These are phyloP conservation scores for Calvatia gigantea DNA, from an alignment of 768 basidiomycete species.

Conservation along the genomic window DNA sequence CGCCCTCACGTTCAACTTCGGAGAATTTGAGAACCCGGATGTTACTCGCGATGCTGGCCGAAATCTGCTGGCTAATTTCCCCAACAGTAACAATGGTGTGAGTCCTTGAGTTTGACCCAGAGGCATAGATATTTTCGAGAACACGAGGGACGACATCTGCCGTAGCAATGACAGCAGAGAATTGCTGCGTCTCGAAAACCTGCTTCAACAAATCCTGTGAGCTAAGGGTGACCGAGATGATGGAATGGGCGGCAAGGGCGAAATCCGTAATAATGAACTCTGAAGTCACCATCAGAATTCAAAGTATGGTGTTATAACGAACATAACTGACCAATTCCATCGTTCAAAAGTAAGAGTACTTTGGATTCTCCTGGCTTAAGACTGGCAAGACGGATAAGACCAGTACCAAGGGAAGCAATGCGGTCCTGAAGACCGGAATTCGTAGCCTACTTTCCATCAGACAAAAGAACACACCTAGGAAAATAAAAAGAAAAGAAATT, in stretches of 20 bases:
- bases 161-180: conserved; percentile 72
- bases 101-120: conserved; percentile 39
- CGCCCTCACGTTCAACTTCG: conserved; percentile 68
- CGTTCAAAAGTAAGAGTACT: conserved; percentile 76
- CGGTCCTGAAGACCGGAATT: conserved; percentile 70
- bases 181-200: conserved; percentile 61
- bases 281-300: conserved; percentile 21
- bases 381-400: conserved; percentile 54
- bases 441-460: conserved; percentile 52
- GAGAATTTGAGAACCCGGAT: conserved; percentile 62
- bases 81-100: conserved; percentile 73
- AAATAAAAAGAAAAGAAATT: conserved; percentile 9
- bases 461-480: neutral
- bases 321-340: conserved; percentile 58
- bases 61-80: conserved; percentile 43
- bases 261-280: conserved; percentile 81
- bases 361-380: conserved; percentile 58
- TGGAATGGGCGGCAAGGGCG: conserved; percentile 67
- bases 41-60: conserved; percentile 46
- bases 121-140: conserved; percentile 69
- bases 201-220: conserved; percentile 59
- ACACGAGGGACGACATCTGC: conserved; percentile 64
- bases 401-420: conserved; percentile 69
- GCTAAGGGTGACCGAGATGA: conserved; percentile 63
- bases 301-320: neutral